phyloP scores from a whole-genome alignment of 148 eudicot species.

The Chenopodium quinoa region DNA sequence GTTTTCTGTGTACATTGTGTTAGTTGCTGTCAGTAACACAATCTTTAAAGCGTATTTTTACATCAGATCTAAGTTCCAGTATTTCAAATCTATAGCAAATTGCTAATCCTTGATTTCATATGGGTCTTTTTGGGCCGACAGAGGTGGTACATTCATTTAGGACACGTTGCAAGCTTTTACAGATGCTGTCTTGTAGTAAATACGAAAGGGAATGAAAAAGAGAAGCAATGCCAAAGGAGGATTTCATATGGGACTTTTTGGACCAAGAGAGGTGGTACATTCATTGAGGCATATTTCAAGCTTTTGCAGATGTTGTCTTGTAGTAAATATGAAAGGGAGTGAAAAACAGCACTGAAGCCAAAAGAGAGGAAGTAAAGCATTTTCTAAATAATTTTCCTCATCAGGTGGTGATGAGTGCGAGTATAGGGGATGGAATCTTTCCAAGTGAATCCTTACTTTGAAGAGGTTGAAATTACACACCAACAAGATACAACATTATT shows the following conservation, averaged over 20 bases:
- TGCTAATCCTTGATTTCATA: background rate
- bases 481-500: background rate
- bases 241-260: background rate
- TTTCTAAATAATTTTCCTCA: no score
- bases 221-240: background rate
- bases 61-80: background rate
- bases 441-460: background rate
- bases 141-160: background rate
- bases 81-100: background rate
- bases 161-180: background rate
- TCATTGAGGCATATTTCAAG: background rate
- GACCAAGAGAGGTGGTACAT: background rate
- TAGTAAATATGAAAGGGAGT: background rate
- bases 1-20: background rate
- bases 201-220: no score
- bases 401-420: background rate
- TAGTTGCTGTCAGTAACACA: background rate
- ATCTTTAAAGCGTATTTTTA: background rate
- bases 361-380: no score
- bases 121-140: background rate
- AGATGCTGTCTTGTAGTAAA: background rate
- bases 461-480: background rate
- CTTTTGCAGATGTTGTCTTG: background rate
- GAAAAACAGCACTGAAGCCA: background rate
- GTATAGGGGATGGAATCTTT: background rate